phyloP scores from a whole-genome alignment of 2,329 filamentous ascomycete genomes.

The Mollisia scopiformis region DNA sequence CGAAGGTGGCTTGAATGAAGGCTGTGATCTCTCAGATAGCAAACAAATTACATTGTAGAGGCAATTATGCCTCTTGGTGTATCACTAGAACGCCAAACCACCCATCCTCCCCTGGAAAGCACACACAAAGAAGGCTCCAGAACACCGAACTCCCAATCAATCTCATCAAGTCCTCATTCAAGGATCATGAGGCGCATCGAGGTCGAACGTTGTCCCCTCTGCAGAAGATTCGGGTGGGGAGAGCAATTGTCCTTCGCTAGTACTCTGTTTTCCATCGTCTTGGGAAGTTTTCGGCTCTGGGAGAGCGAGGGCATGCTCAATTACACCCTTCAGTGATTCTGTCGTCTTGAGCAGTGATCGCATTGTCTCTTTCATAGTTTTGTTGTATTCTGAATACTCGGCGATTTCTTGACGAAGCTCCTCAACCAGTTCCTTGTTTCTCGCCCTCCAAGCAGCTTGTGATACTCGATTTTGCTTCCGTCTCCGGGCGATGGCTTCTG shows the following conservation, averaged over 20 bases:
- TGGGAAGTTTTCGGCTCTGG: not conserved
- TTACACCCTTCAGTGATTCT: conserved; percentile 6
- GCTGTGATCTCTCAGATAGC: no score
- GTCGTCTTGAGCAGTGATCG: conserved; percentile 8
- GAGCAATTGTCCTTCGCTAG: conserved; percentile 5
- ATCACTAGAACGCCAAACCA: not conserved
- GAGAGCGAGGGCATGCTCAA: conserved; percentile 5
- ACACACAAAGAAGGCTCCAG: not conserved
- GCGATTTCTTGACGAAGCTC: conserved; percentile 15
- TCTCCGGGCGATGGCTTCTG: conserved; percentile 14
- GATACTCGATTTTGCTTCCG: conserved; percentile 15
- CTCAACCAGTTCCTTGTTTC: conserved; percentile 18
- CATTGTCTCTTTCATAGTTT: conserved; percentile 16
- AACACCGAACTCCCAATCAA: not conserved
- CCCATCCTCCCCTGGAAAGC: not conserved
- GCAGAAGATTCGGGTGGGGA: conserved; percentile 4
- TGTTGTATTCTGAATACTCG: conserved; percentile 13
- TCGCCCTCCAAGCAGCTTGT: conserved; percentile 11
- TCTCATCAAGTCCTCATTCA: not conserved
- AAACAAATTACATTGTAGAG: no score
- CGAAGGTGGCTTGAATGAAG: no score
- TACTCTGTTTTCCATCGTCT: not conserved
- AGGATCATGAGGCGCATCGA: not conserved
- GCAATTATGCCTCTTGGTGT: not conserved
- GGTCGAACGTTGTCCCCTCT: not conserved